Conservation (phyloP, 495 filamentous ascomycete species). For the Acidomyces sp. region DNA sequence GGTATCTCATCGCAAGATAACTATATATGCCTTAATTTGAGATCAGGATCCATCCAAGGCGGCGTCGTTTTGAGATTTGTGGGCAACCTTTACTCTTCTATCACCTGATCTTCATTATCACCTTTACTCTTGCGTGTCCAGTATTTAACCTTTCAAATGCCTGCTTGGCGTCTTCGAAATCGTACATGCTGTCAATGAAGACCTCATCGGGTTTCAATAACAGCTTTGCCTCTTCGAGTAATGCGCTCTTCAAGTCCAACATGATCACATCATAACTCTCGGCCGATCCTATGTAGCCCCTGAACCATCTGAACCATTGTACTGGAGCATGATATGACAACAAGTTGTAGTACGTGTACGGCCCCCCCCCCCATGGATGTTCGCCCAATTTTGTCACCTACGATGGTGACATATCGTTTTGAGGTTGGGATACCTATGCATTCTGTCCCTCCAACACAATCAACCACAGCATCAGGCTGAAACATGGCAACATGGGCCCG, state of each 20-base stretch:
- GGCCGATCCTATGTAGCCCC: constrained; percentile 17
- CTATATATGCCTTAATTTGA: no score
- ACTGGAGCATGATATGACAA: constrained; percentile 6
- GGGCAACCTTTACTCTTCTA: no score
- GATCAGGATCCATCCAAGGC: no score
- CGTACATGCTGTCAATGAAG: constrained; percentile 17
- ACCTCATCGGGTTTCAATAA: constrained; percentile 15
- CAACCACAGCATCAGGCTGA: constrained; percentile 23
- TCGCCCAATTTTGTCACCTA: constrained; percentile 25
- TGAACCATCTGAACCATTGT: constrained; percentile 18
- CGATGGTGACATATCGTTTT: constrained; percentile 22
- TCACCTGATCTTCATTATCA: constrained; percentile 19
- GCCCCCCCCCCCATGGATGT: constrained; percentile 23
- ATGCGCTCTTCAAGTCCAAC: constrained; percentile 16
- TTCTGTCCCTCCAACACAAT: constrained; percentile 26
- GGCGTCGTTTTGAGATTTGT: no score
- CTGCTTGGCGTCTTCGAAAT: constrained; percentile 20
- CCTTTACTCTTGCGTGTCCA: constrained; percentile 24
- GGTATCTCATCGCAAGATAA: no score
- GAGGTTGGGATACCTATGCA: constrained; percentile 11
- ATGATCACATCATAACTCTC: constrained; percentile 22
- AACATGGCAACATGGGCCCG: constrained; percentile 9
- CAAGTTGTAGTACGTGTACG: constrained; percentile 21
- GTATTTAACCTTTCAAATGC: constrained; percentile 22
- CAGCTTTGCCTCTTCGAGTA: constrained; percentile 14